A percentile compares a stretch with the other conserved stretches of the same genome.
phyloP scores from a whole-genome alignment of 106 monocot genomes.

The Dactylorhiza incarnata region DNA sequence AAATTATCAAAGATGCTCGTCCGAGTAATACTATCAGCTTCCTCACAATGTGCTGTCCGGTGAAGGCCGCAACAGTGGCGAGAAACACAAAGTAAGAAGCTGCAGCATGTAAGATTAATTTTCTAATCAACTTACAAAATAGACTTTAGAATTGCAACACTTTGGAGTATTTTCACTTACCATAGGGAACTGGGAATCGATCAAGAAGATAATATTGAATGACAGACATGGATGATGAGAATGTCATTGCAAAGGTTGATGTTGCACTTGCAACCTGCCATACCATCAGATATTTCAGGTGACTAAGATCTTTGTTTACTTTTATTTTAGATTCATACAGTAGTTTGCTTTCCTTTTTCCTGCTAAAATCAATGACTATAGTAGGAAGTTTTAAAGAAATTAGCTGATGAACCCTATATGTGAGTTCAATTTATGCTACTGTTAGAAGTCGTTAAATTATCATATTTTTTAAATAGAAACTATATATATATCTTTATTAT shows the following conservation, averaged over 20 bases:
- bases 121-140: neutral
- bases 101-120: constrained; percentile 8
- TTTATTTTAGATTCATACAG: neutral
- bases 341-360: neutral
- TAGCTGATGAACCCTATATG: too few relatives aligned
- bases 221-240: constrained; percentile 55
- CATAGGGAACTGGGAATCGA: constrained; percentile 42
- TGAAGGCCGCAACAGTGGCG: constrained; percentile 65
- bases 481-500: too few relatives aligned
- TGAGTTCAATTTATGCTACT: too few relatives aligned
- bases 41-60: constrained; percentile 42
- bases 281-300: neutral
- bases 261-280: constrained; percentile 48
- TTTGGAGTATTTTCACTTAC: constrained; percentile 15
- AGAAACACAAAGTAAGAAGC: constrained; percentile 44
- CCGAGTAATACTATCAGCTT: constrained; percentile 42
- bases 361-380: too few relatives aligned
- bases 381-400: too few relatives aligned
- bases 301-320: neutral
- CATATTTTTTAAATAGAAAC: constrained; percentile 3
- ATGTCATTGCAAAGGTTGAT: constrained; percentile 48
- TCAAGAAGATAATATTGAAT: constrained; percentile 43
- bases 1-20: constrained; percentile 47
- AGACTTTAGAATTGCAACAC: neutral
- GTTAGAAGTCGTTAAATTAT: too few relatives aligned